Conservation (phyloP, 352 stramenopile species). For the Globisporangium mamillatum region DNA sequence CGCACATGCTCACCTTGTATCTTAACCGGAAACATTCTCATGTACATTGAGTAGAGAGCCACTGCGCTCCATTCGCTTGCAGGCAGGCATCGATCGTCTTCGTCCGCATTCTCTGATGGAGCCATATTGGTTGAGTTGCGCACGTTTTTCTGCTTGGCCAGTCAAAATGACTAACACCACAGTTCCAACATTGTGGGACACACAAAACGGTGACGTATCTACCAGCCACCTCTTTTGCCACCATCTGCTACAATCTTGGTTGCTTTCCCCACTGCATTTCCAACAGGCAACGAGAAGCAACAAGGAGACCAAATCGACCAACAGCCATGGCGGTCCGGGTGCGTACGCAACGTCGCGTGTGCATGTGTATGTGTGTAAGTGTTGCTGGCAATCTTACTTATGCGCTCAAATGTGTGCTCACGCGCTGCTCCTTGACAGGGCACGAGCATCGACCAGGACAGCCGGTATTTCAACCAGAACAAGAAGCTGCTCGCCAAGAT, state of each 20-base stretch:
- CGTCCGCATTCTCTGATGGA: background rate
- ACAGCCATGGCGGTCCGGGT: slow-evolving; percentile 33
- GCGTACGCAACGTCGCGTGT: background rate
- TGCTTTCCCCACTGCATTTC: background rate
- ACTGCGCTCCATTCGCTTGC: background rate
- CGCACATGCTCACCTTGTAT: background rate
- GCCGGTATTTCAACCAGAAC: slow-evolving; percentile 80
- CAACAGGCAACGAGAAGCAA: background rate
- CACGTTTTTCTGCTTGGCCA: slow-evolving; percentile 10
- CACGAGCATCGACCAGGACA: slow-evolving; percentile 77
- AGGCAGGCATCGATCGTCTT: background rate
- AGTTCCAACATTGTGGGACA: background rate
- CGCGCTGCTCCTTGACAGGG: slow-evolving; percentile 25
- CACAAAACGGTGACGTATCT: background rate
- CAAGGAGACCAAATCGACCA: background rate
- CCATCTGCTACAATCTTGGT: background rate
- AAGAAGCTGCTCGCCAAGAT: slow-evolving; percentile 89
- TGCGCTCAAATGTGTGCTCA: background rate
- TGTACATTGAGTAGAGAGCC: background rate
- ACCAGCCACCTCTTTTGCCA: background rate
- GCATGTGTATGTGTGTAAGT: background rate
- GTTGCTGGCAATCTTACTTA: background rate
- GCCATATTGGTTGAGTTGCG: background rate
- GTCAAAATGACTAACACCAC: slow-evolving; percentile 1
- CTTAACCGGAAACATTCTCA: background rate